These are phyloP conservation scores for Boletus subparvulus DNA, from an alignment of 768 basidiomycete genomes.

Conservation along the genomic window DNA sequence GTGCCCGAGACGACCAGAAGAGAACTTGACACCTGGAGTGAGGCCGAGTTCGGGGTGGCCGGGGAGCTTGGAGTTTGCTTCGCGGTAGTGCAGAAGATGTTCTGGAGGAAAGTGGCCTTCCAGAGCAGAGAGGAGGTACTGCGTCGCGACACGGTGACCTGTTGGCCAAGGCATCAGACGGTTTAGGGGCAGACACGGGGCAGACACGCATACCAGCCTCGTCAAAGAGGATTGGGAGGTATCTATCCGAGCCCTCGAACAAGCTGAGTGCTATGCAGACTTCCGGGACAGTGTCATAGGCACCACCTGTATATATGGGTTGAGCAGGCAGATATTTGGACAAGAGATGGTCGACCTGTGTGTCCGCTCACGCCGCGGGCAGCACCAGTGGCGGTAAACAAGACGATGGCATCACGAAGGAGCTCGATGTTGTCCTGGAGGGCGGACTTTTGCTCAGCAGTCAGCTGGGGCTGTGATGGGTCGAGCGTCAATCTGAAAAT, in stretches of 20 bases:
- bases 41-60: slow-evolving; percentile 89
- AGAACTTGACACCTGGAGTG: slow-evolving; percentile 92
- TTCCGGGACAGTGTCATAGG: slow-evolving; percentile 80
- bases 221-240: slow-evolving; percentile 71
- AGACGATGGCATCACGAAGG: slow-evolving; percentile 79
- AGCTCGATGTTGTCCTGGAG: slow-evolving; percentile 74
- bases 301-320: slow-evolving; percentile 45
- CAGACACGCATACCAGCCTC: slow-evolving; percentile 63
- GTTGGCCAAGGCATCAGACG: slow-evolving; percentile 1
- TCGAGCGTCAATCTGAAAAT: slow-evolving; percentile 66
- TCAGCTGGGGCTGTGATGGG: slow-evolving; percentile 60
- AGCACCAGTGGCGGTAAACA: slow-evolving; percentile 84
- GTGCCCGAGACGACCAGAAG: slow-evolving; percentile 89
- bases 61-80: slow-evolving; percentile 82
- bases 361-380: slow-evolving; percentile 87
- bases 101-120: slow-evolving; percentile 70
- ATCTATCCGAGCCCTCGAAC: slow-evolving; percentile 62
- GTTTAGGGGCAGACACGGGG: not conserved
- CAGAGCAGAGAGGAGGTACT: slow-evolving; percentile 79
- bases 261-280: slow-evolving; percentile 76
- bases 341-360: slow-evolving; percentile 49
- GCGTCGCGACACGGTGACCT: slow-evolving; percentile 91
- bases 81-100: slow-evolving; percentile 82
- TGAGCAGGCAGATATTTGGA: not conserved
- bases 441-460: slow-evolving; percentile 56